A percentile compares a stretch with the other conserved stretches of the same genome.
These are phyloP conservation scores for Colletotrichum sp. DNA, from an alignment of 2,329 filamentous ascomycete species.

Conservation along the genomic window DNA sequence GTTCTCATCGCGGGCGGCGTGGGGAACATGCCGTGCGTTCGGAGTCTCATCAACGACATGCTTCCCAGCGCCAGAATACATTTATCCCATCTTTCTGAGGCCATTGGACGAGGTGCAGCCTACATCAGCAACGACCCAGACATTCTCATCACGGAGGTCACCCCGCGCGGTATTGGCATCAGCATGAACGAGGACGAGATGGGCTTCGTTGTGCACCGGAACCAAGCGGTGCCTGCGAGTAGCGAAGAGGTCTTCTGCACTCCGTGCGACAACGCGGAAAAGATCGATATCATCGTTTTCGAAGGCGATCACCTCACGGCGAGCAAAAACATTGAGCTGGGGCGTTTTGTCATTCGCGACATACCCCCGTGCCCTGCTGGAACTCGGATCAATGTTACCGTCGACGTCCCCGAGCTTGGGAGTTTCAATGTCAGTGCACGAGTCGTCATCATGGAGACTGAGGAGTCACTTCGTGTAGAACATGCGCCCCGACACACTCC, in stretches of 20 bases:
- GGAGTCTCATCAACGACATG: background rate
- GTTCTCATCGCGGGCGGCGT: background rate
- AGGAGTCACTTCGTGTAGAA: background rate
- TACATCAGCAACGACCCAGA: background rate
- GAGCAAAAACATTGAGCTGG: background rate
- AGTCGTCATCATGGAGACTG: background rate
- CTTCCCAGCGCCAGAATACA: background rate
- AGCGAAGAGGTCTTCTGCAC: background rate
- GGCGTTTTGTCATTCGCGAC: background rate
- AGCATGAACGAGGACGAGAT: background rate
- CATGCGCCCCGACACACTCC: background rate
- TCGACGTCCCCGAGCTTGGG: background rate
- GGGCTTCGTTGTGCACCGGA: background rate
- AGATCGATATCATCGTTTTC: background rate
- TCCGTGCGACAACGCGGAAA: background rate
- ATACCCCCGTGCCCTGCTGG: background rate
- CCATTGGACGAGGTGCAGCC: background rate
- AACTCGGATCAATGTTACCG: background rate
- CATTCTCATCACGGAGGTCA: background rate
- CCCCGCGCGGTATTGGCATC: background rate
- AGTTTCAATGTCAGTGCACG: background rate
- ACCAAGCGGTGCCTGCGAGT: background rate
- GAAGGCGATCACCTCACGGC: background rate
- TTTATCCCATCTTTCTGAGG: background rate
- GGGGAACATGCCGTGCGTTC: background rate